Evolutionary conservation across 371 early-diverging fungal species (phyloP), one percentile per base, ranked within the genome.

Genomic region (Rhizopus delemar): DNA sequence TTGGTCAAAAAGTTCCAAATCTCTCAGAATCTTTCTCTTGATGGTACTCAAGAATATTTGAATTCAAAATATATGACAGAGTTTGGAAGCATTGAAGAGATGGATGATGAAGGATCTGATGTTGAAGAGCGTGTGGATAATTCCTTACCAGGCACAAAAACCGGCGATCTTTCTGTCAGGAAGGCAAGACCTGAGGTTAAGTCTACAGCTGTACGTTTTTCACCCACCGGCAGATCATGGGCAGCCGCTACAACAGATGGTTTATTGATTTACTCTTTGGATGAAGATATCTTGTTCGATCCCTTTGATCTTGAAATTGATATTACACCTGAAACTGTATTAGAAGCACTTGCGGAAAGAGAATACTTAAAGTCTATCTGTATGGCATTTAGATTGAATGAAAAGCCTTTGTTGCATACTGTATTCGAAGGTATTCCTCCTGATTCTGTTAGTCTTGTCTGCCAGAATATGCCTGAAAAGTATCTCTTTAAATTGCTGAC

Each of bases 221-320:
- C 96, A 3, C 97, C 97, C 11, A 95, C 94, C 0, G 96, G 95
- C 8, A 84, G 93, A 15, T 85, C 94, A 9, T 99, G 94, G 94
- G 95, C 96, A 2, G 95, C 96, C 0, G 96, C 96, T 2, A 88
- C 97, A n/a, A 95, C 97, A 4, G 95, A 97, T 62, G 99, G 99
- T 4, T 74, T 99, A 31, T 63, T 97, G 62, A 86, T 98, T 48
- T 98, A 95, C 74, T 91, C 96, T 8, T 71, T 98, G 36, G 97
- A 98, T 68, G 94, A 97, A 59, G 81, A 84, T 2, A 77, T 95
- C 32, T 57, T 91, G 46, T 99, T 99, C 66, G 99, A 99, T 78
- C 99, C 99, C 15, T 96, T 95, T 70, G 97, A 98, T 73, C 85
- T 99, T 2, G 97, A 97, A 61, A 83, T 93, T 35, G 94, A 97